Base-by-base conservation (phyloP, 768 basidiomycete genomes). In the Tylopilus plumbeoviolaceoides region DNA sequence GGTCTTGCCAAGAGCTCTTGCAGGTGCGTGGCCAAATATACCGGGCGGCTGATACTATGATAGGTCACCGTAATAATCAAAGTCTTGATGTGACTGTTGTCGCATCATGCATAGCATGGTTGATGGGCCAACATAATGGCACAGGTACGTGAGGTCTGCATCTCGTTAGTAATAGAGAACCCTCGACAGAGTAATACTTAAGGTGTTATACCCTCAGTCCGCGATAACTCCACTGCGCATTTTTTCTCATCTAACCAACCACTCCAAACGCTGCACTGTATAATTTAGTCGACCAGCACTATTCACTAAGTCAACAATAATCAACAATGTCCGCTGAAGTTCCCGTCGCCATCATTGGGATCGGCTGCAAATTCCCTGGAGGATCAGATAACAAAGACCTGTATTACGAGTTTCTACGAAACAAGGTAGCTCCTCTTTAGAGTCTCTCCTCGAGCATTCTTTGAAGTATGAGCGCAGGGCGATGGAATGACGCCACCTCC, bases 331-430 rank as follows among this genome's bases (percentile, higher is more conserved):
- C 68, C 28, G 61, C 68, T 35, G 55, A 67, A 53, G 44, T 60
- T 14, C 67, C 67, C 6, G 63, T 62, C 47, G 68, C 67, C 17
- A 41, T 69, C 43, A 61, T 68, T 40, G 68, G 67, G 21, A 69
- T 68, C 28, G 67, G 67, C n/a, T 67, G 68, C 47, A 67, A 62
- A 54, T 69, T 68, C 38, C 66, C 67, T 44, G 65, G 65, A 40
- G 65, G 63, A 42, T 68, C 68, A 18, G 67, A 68, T 25, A 67
- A 68, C 48, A 63, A 65, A 28, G 59, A 65, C 9, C 28, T 67
- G 17, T 68, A 62, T 31, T 67, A 69, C 30, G 63, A 68, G 39
- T 68, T 67, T 52, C 44, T 67, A 9, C 55, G 67, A 46, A 67
- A 62, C 31, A 67, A 68, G 60, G 67, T 67, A 28, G 14, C 10